Base-by-base conservation (phyloP, 1,284 basidiomycete genomes). In the Singerocomus inundabilis region DNA sequence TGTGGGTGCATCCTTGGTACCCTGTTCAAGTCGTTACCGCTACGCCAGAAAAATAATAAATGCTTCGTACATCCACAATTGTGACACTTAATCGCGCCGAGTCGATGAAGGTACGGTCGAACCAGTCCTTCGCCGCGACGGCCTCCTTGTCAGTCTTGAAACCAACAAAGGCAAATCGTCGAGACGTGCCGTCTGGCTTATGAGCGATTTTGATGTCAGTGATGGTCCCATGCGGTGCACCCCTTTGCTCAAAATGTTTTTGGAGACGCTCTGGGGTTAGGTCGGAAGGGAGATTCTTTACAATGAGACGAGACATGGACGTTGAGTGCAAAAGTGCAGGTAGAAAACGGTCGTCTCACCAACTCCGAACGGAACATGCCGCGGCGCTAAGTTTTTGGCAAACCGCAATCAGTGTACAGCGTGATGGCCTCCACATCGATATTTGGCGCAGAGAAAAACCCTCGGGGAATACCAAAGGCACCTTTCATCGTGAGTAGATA, bases 151-250 rank as follows among this genome's bases (percentile, higher is more conserved):
- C 79, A 0, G 84, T 82, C 68, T 90, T 92, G 76, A 85, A 98
- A 0, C 96, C 96, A 7, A 98, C 79, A 65, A 98, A 99, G 0
- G 89, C 96, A 64, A 99, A 96, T 31, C 91, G 78, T 5, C 96
- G 79, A 4, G 88, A 88, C 1, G 84, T 87, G 1, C 93, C 93
- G 63, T 93, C 78, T 0, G 74, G 73, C 63, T 90, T 91, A 28
- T 79, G 75, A 8, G 94, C 84, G 48, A 98, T 79, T 69, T 91
- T 91, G 46, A 88, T 79, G 71, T 98, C 96, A 5, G 96, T 99
- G 51, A 98, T 79, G 42, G 76, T 83, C 21, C 80, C 84, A 1
- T 72, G 72, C n/a, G 86, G 91, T 44, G 76, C 79, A 33, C 73
- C 78, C 48, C 71, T 76, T 46, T 82, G 79, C 45, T 79, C 73